Percentiles rank a stretch among this genome's conserved stretches.
Evolutionary conservation across 352 stramenopile genomes (phyloP).

Genomic region (Globisporangium paddicum): DNA sequence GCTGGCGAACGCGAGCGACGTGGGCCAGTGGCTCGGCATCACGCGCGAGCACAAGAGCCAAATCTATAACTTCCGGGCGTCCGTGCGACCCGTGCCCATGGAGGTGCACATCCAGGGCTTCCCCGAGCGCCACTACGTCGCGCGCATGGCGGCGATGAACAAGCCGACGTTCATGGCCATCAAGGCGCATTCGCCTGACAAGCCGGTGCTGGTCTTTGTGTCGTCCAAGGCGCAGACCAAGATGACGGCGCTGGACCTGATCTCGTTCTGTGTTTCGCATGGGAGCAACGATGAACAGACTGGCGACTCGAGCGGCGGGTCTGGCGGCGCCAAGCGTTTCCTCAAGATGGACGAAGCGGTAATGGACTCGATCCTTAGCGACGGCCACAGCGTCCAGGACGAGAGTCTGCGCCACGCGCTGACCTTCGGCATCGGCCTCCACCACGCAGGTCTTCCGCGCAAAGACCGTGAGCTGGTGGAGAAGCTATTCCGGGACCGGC

Average conservation of each 20-base stretch:
- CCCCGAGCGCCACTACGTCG: slow-evolving; percentile 95
- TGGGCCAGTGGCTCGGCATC: slow-evolving; percentile 97
- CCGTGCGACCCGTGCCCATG: slow-evolving; percentile 96
- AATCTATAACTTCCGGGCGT: slow-evolving; percentile 94
- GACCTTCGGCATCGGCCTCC: slow-evolving; percentile 96
- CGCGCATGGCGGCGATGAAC: slow-evolving; percentile 99
- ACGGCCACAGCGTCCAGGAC: slow-evolving; percentile 84
- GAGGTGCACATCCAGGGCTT: slow-evolving; percentile 97
- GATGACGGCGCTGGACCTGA: slow-evolving; percentile 97
- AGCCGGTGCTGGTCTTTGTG: slow-evolving; percentile 97
- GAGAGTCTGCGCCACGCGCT: slow-evolving; percentile 94
- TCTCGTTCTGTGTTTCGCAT: slow-evolving; percentile 87
- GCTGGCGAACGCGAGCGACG: slow-evolving; percentile 94
- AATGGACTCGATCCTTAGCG: slow-evolving; percentile 78
- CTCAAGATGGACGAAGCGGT: slow-evolving; percentile 89
- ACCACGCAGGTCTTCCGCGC: slow-evolving; percentile 91
- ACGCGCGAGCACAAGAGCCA: slow-evolving; percentile 57
- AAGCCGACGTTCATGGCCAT: slow-evolving; percentile 98
- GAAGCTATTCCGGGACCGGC: slow-evolving; percentile 92
- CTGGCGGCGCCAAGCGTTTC: slow-evolving; percentile 92
- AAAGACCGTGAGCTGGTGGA: slow-evolving; percentile 96
- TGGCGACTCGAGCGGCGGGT: slow-evolving; percentile 51
- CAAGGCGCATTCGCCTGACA: slow-evolving; percentile 91
- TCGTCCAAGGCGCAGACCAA: slow-evolving; percentile 97
- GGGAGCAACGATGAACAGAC: slow-evolving; percentile 20